Evolutionary conservation across 1,139 yeast genomes (phyloP).

Genomic region (Protomyces macrosporus): DNA sequence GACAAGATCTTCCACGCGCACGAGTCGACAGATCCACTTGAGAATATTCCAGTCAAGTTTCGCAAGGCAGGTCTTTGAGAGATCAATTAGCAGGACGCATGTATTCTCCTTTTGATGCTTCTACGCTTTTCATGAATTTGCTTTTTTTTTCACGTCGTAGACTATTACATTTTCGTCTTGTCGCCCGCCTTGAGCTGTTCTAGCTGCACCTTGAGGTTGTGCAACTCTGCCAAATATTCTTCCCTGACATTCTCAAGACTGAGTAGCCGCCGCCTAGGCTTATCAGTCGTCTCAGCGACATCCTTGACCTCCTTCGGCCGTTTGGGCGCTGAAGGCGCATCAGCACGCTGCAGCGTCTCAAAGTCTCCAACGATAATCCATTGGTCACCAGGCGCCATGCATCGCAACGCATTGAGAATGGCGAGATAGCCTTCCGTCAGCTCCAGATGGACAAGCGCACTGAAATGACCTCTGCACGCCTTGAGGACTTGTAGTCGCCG

Average conservation of each 20-base stretch:
- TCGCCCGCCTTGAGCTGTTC: not conserved
- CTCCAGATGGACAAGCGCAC: conserved; percentile 21
- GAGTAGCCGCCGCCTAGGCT: conserved; percentile 5
- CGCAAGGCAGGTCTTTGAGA: not conserved
- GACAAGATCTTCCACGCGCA: conserved; percentile 26
- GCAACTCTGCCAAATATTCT: conserved; percentile 13
- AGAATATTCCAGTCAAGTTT: conserved; percentile 22
- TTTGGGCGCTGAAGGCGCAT: not conserved
- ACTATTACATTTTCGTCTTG: too few relatives aligned
- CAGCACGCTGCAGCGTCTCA: not conserved
- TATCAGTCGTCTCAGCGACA: not conserved
- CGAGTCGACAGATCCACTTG: conserved; percentile 9
- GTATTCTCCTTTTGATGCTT: too few relatives aligned
- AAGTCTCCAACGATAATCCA: conserved; percentile 26
- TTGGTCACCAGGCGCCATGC: conserved; percentile 23
- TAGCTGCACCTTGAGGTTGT: conserved; percentile 15
- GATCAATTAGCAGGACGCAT: too few relatives aligned
- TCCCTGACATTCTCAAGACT: conserved; percentile 9
- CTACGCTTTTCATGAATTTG: too few relatives aligned
- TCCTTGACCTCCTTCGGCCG: not conserved
- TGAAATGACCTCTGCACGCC: conserved; percentile 7
- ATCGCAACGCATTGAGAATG: conserved; percentile 25
- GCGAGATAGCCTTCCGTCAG: conserved; percentile 27
- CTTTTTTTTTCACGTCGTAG: too few relatives aligned
- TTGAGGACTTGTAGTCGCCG: conserved; percentile 21